phyloP scores from a whole-genome alignment of 176 grass and related monocot genomes.

The Pontederia crassipes region DNA sequence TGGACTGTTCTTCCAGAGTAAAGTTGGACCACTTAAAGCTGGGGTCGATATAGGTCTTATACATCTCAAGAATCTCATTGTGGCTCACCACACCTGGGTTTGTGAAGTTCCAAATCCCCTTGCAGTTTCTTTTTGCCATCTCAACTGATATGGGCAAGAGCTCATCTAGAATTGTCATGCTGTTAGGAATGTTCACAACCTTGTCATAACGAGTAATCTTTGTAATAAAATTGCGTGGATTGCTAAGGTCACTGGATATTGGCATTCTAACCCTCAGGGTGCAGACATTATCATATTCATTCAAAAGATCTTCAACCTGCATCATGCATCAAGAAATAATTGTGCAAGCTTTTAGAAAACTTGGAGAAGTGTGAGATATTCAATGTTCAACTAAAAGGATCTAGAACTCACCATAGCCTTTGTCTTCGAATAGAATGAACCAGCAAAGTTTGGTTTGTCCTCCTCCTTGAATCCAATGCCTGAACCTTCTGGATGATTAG shows the following conservation, averaged over 20 bases:
- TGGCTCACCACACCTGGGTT: conserved; percentile 18
- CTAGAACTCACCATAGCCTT: conserved; percentile 7
- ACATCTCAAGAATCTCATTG: conserved; percentile 19
- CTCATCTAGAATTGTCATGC: conserved; percentile 16
- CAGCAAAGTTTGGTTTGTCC: conserved; percentile 11
- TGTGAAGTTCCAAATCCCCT: conserved; percentile 22
- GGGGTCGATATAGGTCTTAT: conserved; percentile 6
- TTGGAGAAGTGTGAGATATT: too few species aligned
- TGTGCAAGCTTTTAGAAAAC: neutral
- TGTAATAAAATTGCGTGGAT: conserved; percentile 16
- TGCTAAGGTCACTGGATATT: conserved; percentile 12
- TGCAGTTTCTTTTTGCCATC: conserved; percentile 20
- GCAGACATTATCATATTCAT: conserved; percentile 20
- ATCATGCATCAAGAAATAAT: neutral
- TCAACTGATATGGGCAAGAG: conserved; percentile 16
- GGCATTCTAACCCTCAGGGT: conserved; percentile 19
- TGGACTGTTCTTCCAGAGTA: conserved; percentile 11
- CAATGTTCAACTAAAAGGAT: neutral
- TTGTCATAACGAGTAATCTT: conserved; percentile 17
- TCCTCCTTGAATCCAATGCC: conserved; percentile 21
- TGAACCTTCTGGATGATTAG: conserved; percentile 12
- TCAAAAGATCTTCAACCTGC: conserved; percentile 24
- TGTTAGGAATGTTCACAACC: conserved; percentile 19
- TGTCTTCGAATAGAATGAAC: conserved; percentile 15
- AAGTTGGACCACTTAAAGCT: conserved; percentile 12